Conservation (phyloP, 2,329 filamentous ascomycete species). For the Rasamsonia emersonii region DNA sequence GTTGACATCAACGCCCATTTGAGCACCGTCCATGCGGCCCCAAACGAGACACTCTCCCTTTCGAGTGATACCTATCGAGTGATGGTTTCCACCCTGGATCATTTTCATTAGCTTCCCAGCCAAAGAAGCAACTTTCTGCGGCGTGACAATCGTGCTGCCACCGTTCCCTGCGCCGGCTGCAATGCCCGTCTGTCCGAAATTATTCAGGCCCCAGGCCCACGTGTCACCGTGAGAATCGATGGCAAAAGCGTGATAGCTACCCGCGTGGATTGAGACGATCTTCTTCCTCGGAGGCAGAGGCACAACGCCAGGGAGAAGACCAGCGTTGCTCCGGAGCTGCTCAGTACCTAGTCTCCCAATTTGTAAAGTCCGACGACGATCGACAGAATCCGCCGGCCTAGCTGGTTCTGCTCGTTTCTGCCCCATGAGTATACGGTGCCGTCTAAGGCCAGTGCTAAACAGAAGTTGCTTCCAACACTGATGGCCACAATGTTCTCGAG, state of each 20-base stretch:
- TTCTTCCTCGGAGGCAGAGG: constrained; percentile 45
- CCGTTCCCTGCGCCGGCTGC: constrained; percentile 52
- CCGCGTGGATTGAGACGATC: constrained; percentile 33
- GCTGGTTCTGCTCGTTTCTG: constrained; percentile 60
- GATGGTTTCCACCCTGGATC: constrained; percentile 59
- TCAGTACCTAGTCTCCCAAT: constrained; percentile 19
- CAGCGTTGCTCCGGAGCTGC: not conserved
- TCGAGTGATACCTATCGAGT: constrained; percentile 55
- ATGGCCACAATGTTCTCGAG: constrained; percentile 59
- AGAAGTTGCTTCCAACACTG: constrained; percentile 61
- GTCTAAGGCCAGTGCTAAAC: constrained; percentile 58
- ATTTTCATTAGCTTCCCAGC: constrained; percentile 35
- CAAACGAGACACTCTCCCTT: constrained; percentile 52
- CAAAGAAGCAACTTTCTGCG: constrained; percentile 53
- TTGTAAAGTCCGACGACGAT: constrained; percentile 45
- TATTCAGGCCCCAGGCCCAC: constrained; percentile 73
- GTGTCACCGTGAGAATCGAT: constrained; percentile 30
- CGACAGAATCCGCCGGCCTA: constrained; percentile 53
- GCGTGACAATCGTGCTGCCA: constrained; percentile 50
- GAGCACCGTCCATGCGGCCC: constrained; percentile 49
- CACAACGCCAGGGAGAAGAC: constrained; percentile 35
- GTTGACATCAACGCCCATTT: constrained; percentile 24
- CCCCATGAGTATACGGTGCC: constrained; percentile 64
- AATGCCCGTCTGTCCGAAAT: constrained; percentile 65
- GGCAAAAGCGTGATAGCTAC: constrained; percentile 39